phyloP scores from a whole-genome alignment of 2,329 filamentous ascomycete species.

The Karstenula rhodostoma region DNA sequence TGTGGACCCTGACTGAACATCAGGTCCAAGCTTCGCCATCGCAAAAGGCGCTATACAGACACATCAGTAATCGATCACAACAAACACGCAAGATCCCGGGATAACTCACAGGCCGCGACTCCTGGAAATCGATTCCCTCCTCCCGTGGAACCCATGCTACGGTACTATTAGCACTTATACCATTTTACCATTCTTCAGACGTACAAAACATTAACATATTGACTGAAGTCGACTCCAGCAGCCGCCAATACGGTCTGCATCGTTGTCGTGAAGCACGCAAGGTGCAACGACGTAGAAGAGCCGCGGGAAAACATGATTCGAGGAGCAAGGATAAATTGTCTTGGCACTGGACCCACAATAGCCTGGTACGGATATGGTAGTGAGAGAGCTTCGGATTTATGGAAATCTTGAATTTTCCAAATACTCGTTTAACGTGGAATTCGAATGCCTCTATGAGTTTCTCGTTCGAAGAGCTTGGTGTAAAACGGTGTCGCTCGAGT shows the following conservation, averaged over 20 bases:
- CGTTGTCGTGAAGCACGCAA: slow-evolving; percentile 7
- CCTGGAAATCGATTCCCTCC: slow-evolving; percentile 50
- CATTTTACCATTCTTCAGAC: slow-evolving; percentile 11
- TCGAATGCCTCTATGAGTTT: not conserved
- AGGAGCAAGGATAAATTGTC: slow-evolving; percentile 5
- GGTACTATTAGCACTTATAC: slow-evolving; percentile 1
- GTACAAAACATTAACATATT: slow-evolving; percentile 49
- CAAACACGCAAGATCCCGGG: not conserved
- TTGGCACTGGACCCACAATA: slow-evolving; percentile 10
- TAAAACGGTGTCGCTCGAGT: not conserved
- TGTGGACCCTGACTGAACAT: slow-evolving; percentile 37
- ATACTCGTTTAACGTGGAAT: not conserved
- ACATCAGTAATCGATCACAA: not conserved
- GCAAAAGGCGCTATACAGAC: slow-evolving; percentile 42
- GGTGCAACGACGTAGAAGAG: slow-evolving; percentile 6
- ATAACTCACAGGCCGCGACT: slow-evolving; percentile 38
- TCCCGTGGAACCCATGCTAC: slow-evolving; percentile 36
- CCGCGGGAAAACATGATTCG: slow-evolving; percentile 10
- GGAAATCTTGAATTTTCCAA: not conserved
- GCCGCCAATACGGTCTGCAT: slow-evolving; percentile 10
- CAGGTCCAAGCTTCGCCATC: slow-evolving; percentile 48
- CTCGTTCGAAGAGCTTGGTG: not conserved
- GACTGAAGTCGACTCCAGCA: slow-evolving; percentile 31
- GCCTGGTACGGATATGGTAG: not conserved
- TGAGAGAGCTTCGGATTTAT: not conserved